Conservation (phyloP, 2,329 filamentous ascomycete genomes). For the Thelonectria olida region DNA sequence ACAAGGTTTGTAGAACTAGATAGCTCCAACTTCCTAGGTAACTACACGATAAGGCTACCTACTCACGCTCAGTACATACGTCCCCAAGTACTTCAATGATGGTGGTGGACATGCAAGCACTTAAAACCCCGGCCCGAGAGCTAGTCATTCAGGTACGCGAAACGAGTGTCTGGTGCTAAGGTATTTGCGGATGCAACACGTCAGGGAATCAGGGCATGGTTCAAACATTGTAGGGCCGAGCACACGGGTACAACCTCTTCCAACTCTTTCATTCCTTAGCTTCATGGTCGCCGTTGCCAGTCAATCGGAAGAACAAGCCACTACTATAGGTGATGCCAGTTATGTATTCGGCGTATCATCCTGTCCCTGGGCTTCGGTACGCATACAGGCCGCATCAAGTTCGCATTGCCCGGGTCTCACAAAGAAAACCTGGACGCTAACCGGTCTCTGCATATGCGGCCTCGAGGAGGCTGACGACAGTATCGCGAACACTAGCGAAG, state of each 20-base stretch:
- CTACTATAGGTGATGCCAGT: too few species aligned
- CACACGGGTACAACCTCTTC: too few species aligned
- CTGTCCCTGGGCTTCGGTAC: too few species aligned
- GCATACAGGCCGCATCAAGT: background rate
- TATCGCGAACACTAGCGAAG: background rate
- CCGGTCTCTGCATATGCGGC: background rate
- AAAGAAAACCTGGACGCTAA: background rate
- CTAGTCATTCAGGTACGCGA: slow-evolving; percentile 6
- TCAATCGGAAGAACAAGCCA: background rate
- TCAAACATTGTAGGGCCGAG: too few species aligned
- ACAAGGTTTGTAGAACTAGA: too few species aligned
- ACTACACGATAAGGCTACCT: too few species aligned
- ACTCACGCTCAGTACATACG: too few species aligned
- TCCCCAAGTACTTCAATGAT: background rate
- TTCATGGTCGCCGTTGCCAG: background rate
- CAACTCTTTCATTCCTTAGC: too few species aligned
- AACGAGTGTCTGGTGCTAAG: background rate
- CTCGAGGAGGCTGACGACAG: background rate
- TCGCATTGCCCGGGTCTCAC: too few species aligned
- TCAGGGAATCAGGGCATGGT: background rate
- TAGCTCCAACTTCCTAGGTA: too few species aligned
- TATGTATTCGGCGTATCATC: too few species aligned
- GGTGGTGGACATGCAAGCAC: slow-evolving; percentile 39
- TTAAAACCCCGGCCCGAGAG: slow-evolving; percentile 34
- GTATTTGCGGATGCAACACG: slow-evolving; percentile 28